These are phyloP conservation scores for Arthrobotrys sphaeroides DNA, from an alignment of 2,329 filamentous ascomycete genomes.

Conservation along the genomic window DNA sequence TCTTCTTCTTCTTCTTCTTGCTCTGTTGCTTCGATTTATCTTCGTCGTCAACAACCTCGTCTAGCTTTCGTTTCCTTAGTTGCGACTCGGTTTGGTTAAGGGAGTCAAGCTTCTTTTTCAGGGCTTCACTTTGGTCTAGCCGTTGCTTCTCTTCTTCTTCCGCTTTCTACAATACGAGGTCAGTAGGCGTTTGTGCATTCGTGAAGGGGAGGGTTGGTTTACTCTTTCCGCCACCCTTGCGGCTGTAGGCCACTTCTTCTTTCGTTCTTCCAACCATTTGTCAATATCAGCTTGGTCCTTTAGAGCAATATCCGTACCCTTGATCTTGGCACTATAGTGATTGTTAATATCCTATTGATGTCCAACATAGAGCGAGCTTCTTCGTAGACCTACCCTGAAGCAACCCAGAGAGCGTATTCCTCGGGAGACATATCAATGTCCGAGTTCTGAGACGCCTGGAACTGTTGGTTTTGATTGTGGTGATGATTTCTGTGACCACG, in stretches of 20 bases:
- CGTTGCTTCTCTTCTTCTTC: constrained; percentile 48
- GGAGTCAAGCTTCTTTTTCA: constrained; percentile 47
- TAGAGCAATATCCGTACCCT: constrained; percentile 41
- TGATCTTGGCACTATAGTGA: constrained; percentile 35
- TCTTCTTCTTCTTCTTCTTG: constrained; percentile 53
- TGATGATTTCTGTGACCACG: constrained; percentile 28
- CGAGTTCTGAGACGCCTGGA: constrained; percentile 17
- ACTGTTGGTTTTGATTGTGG: constrained; percentile 37
- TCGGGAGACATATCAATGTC: constrained; percentile 51
- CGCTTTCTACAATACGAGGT: constrained; percentile 34
- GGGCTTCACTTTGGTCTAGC: constrained; percentile 39
- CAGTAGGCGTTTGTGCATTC: neutral
- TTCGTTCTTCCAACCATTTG: constrained; percentile 47
- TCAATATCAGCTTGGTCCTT: constrained; percentile 38
- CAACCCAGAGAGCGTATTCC: constrained; percentile 46
- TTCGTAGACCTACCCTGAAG: constrained; percentile 29
- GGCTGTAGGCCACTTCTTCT: constrained; percentile 47
- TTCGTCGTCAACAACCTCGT: constrained; percentile 48
- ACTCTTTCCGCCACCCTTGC: constrained; percentile 38
- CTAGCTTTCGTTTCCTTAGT: constrained; percentile 45
- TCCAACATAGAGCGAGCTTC: neutral
- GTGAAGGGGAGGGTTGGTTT: neutral
- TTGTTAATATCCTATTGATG: neutral
- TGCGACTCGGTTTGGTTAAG: constrained; percentile 46
- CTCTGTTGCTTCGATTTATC: constrained; percentile 50